Conservation (phyloP, 2,329 filamentous ascomycete genomes). For the Colletotrichum magnum region DNA sequence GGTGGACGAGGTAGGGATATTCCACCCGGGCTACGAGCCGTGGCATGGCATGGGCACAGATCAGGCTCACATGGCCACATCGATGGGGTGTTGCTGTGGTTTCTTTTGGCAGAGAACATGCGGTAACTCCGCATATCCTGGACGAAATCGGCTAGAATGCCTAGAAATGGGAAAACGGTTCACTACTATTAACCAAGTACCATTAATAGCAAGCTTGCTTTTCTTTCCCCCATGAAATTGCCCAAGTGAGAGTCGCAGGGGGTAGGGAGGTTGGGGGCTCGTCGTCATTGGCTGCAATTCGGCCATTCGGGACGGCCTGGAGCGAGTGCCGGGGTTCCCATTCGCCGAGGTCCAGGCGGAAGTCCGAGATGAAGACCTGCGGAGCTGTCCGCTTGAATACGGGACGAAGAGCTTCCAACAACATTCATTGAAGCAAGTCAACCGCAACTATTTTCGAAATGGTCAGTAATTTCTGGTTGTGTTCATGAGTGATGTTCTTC, state of each 20-base stretch:
- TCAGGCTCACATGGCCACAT: conserved; percentile 25
- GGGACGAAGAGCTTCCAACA: background rate
- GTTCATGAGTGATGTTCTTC: too few relatives aligned
- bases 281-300: background rate
- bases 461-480: too few relatives aligned
- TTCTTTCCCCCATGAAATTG: background rate
- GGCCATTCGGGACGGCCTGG: conserved; percentile 29
- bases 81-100: conserved; percentile 14
- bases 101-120: background rate
- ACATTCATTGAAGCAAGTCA: background rate
- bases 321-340: conserved; percentile 15
- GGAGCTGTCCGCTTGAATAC: background rate
- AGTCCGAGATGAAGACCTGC: conserved; percentile 3
- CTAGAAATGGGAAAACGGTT: conserved; percentile 15
- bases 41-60: conserved; percentile 16
- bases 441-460: too few relatives aligned
- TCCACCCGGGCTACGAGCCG: background rate
- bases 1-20: too few relatives aligned
- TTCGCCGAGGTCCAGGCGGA: conserved; percentile 23
- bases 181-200: background rate
- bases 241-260: too few relatives aligned
- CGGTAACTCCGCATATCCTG: conserved; percentile 27
- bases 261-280: conserved; percentile 4
- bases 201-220: background rate
- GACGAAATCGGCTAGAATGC: background rate